phyloP scores from a whole-genome alignment of 2,329 filamentous ascomycete species.

The Teratosphaeria epicoccoides region DNA sequence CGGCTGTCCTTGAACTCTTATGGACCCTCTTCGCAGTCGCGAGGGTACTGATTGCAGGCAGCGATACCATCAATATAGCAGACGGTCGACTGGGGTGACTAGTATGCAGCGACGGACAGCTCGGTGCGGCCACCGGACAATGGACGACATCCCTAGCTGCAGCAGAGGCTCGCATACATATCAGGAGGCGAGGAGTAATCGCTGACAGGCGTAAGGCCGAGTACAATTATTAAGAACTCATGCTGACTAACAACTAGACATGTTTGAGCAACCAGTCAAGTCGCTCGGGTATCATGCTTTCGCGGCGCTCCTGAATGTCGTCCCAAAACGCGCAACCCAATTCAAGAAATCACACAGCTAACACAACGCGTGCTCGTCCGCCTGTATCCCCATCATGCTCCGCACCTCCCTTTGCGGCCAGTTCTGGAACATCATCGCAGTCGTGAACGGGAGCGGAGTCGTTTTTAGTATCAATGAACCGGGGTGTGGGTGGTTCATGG shows the following conservation, averaged over 20 bases:
- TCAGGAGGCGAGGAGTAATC: too few relatives aligned
- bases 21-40: too few relatives aligned
- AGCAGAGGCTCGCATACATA: too few relatives aligned
- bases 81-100: too few relatives aligned
- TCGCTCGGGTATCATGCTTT: not conserved
- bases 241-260: not conserved
- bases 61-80: too few relatives aligned
- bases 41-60: too few relatives aligned
- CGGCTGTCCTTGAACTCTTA: not conserved
- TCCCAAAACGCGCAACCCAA: not conserved
- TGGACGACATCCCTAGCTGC: too few relatives aligned
- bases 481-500: slow-evolving; percentile 1
- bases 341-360: not conserved
- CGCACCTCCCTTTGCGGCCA: too few relatives aligned
- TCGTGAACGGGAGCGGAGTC: not conserved
- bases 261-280: not conserved
- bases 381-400: not conserved
- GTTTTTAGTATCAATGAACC: not conserved
- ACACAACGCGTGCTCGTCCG: not conserved
- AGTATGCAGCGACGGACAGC: too few relatives aligned
- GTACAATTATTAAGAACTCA: not conserved
- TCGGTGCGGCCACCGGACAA: too few relatives aligned
- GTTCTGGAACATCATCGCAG: not conserved
- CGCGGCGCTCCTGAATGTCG: not conserved
- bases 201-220: not conserved